Conservation (phyloP, 1,284 basidiomycete species). For the Ganoderma lucidum region DNA sequence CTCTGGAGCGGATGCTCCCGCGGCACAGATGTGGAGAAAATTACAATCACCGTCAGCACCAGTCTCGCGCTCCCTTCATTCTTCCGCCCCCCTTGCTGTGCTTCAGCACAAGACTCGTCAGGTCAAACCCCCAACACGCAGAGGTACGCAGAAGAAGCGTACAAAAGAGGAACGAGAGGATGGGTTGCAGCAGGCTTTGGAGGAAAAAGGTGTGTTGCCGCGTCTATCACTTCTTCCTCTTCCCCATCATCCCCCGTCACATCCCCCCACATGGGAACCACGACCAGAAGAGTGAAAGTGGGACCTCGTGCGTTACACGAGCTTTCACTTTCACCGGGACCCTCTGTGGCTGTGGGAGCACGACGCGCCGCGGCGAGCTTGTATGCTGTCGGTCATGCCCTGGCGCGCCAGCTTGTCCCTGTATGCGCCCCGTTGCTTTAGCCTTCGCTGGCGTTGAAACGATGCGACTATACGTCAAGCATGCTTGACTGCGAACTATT, state of each 20-base stretch:
- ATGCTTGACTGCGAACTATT: background rate
- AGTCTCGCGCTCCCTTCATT: slow-evolving; percentile 26
- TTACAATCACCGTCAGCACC: slow-evolving; percentile 22
- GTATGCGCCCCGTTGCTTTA: background rate
- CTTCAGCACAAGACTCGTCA: slow-evolving; percentile 17
- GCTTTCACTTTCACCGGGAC: background rate
- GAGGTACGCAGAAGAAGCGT: background rate
- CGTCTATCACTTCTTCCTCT: background rate
- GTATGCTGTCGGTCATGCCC: background rate
- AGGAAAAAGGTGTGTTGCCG: slow-evolving; percentile 19
- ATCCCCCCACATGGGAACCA: background rate
- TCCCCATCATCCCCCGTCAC: background rate
- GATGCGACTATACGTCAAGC: too few species aligned
- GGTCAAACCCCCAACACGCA: slow-evolving; percentile 2
- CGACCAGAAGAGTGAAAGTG: background rate
- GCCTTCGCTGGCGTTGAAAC: too few species aligned
- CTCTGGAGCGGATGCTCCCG: slow-evolving; percentile 29
- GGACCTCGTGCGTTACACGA: background rate
- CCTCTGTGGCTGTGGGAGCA: background rate
- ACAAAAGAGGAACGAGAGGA: slow-evolving; percentile 9
- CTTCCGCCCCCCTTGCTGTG: slow-evolving; percentile 23
- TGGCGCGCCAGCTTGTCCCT: background rate
- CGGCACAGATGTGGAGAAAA: slow-evolving; percentile 36
- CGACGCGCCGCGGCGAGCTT: background rate
- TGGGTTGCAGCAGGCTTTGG: slow-evolving; percentile 3